These are phyloP conservation scores for Aspergillus costaricaensis DNA, from an alignment of 2,329 filamentous ascomycete species.

Conservation along the genomic window DNA sequence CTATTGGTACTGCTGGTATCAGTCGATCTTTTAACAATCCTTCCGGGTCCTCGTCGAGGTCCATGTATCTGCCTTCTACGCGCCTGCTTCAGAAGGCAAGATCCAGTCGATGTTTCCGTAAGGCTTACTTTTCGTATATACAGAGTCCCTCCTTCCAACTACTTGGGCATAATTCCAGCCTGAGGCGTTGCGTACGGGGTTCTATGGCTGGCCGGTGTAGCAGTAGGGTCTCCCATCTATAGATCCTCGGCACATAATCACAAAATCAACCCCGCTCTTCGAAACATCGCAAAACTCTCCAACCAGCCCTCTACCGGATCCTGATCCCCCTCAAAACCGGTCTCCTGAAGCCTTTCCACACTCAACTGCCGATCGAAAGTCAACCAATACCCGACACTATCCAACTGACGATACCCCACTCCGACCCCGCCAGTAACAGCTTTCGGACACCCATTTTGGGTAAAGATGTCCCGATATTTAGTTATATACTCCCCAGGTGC, in stretches of 20 bases:
- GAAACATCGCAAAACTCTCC: constrained; percentile 47
- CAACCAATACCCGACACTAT: constrained; percentile 51
- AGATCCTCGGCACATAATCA: constrained; percentile 9
- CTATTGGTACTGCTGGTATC: too few species aligned
- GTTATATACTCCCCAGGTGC: constrained; percentile 29
- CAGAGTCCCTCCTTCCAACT: too few species aligned
- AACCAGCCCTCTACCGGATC: constrained; percentile 46
- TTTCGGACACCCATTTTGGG: constrained; percentile 22
- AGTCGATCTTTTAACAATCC: too few species aligned
- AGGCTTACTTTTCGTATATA: too few species aligned
- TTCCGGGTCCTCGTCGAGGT: too few species aligned
- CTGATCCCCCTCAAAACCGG: constrained; percentile 45
- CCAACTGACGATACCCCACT: constrained; percentile 41
- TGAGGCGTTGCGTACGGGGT: too few species aligned
- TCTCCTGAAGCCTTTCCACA: constrained; percentile 40
- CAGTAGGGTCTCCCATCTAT: too few species aligned
- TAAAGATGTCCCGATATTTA: constrained; percentile 34
- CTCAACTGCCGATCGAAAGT: constrained; percentile 53
- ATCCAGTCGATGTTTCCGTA: too few species aligned
- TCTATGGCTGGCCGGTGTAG: too few species aligned
- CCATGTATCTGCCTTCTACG: too few species aligned
- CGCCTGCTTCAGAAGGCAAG: too few species aligned
- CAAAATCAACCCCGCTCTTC: constrained; percentile 46
- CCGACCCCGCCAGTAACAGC: constrained; percentile 39
- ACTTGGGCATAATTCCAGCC: too few species aligned